These are phyloP conservation scores for Linanthus parryae DNA, from an alignment of 148 eudicot species.

Conservation along the genomic window DNA sequence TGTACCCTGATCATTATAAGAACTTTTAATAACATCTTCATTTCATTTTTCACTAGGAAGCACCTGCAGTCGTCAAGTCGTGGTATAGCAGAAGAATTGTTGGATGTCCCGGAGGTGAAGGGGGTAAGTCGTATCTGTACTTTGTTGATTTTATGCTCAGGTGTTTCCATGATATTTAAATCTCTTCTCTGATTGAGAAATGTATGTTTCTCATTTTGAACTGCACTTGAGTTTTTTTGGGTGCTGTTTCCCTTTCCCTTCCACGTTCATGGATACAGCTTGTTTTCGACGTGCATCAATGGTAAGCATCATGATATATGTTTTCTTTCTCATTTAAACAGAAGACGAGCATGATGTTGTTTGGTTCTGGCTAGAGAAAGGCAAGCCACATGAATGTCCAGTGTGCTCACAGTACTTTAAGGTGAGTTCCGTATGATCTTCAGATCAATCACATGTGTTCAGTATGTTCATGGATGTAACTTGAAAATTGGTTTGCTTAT, in stretches of 20 bases:
- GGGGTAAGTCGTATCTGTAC: constrained; percentile 37
- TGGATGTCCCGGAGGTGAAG: constrained; percentile 93
- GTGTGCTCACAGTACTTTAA: constrained; percentile 84
- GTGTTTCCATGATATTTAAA: constrained; percentile 1
- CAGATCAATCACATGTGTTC: constrained; percentile 1
- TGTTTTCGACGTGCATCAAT: too few relatives aligned
- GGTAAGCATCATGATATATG: too few relatives aligned
- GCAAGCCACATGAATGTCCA: constrained; percentile 77
- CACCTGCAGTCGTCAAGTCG: constrained; percentile 66
- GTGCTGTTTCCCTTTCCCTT: too few relatives aligned
- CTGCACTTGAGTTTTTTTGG: too few relatives aligned
- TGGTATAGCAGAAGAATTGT: constrained; percentile 71
- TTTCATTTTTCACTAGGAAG: constrained; percentile 44
- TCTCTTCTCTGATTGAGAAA: neutral
- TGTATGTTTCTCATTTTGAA: too few relatives aligned
- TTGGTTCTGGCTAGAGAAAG: constrained; percentile 96
- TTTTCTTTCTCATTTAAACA: constrained; percentile 21
- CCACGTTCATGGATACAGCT: too few relatives aligned
- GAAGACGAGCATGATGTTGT: constrained; percentile 97
- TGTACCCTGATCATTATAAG: neutral
- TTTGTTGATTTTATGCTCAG: neutral
- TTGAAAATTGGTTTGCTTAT: too few relatives aligned
- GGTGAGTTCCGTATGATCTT: constrained; percentile 33
- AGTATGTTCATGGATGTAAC: too few relatives aligned
- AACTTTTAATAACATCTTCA: neutral